A percentile compares a stretch with the other conserved stretches of the same genome.
Evolutionary conservation across 2,329 filamentous ascomycete genomes (phyloP).

Genomic region (Diplodia corticola): DNA sequence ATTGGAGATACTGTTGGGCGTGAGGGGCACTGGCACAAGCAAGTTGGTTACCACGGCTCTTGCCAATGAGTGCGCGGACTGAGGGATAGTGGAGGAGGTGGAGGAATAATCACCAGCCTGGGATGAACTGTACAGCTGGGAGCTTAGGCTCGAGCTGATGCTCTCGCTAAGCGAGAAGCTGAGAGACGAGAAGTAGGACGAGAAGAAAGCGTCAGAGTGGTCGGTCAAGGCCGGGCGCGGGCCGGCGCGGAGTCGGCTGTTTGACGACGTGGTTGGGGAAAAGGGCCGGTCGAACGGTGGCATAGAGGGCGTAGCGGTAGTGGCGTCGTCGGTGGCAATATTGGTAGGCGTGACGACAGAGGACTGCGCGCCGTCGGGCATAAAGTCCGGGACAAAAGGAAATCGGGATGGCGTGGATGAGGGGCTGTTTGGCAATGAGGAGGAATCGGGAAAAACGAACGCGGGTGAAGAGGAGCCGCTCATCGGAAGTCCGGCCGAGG

Average conservation of each 20-base stretch:
- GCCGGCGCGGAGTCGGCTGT: neutral
- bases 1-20: no score
- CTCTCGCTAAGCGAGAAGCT: neutral
- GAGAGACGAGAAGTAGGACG: neutral
- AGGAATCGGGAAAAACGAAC: neutral
- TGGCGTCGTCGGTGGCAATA: neutral
- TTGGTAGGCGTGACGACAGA: neutral
- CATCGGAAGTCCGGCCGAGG: neutral
- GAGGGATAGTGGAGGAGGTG: neutral
- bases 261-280: neutral
- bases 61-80: neutral
- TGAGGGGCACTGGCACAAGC: neutral
- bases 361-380: neutral
- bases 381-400: neutral
- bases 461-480: neutral
- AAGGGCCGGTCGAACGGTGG: neutral
- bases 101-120: neutral
- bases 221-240: neutral
- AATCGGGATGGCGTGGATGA: neutral
- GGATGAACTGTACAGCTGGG: neutral
- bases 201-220: neutral
- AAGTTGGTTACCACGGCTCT: neutral
- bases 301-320: neutral
- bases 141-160: neutral
- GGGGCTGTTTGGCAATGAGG: neutral